Base-by-base conservation (phyloP, 768 basidiomycete species). In the Lenzites betulinus region DNA sequence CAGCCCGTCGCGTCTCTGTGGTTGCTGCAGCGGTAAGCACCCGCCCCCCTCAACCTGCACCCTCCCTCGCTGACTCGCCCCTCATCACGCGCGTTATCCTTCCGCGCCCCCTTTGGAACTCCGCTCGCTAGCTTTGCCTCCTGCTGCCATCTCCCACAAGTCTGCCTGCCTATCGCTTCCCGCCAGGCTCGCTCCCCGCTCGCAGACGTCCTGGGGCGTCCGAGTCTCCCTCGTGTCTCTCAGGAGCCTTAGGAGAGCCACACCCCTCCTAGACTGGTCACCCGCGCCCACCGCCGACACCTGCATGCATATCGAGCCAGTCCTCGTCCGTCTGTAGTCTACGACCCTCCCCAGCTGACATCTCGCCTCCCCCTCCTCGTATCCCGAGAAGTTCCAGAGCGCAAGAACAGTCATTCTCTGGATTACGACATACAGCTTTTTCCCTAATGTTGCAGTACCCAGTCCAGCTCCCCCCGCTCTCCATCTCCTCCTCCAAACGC, bases 401-500 rank as follows among this genome's bases (percentile, higher is more conserved):
- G 62, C 51, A 64, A 11, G 66, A 64, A 52, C 58, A 41, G 63
- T 59, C 60, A 54, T 41, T 26, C 30, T 44, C 63, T 44, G 63
- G 64, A 58, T 60, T 23, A 62, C 64, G 52, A 58, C 64, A 28
- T 35, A 52, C 48, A 54, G 54, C 59, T 57, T 64, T 43, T 57
- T 36, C 51, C 54, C 64, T 65, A 66, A 76, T 76, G 75, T 71
- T 76, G 74, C 73, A 74, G 69, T 75, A 70, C 54, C 67, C 74
- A 53, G 66, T 73, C 60, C 68, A 70, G 67, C 69, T 73, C 51
- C 57, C 74, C 67, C 56, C 75, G 65, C 64, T 77, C 71, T 63
- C 70, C 63, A 64, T 74, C 63, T 62, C 72, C 22, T 74, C 74
- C 60, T 68, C 70, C 53, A 73, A 72, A 60, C 71, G 67, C 48